A percentile compares a stretch with the other conserved stretches of the same genome.
Evolutionary conservation across 192 early-diverging fungal genomes (phyloP).

Genomic region (Dimargaris cristalligena): DNA sequence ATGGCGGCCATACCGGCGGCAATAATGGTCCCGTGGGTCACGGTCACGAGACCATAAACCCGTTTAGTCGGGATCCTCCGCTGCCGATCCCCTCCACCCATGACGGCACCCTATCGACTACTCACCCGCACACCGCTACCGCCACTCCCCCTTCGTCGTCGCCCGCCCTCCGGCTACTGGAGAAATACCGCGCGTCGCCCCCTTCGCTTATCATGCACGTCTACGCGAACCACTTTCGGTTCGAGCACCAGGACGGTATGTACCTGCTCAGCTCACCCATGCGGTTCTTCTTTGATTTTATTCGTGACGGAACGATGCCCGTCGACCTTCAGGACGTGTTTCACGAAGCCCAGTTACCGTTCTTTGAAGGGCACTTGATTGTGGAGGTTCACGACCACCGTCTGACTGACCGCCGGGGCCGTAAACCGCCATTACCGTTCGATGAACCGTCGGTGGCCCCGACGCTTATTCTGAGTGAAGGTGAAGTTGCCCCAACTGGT

Average conservation of each 20-base stretch:
- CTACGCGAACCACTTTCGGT: constrained; percentile 57
- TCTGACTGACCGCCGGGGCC: constrained; percentile 11
- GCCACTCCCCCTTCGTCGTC: no score
- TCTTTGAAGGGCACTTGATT: constrained; percentile 41
- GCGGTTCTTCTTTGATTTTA: constrained; percentile 31
- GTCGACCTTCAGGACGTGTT: constrained; percentile 51
- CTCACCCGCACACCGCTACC: no score
- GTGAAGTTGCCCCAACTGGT: not conserved
- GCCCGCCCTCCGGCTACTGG: no score
- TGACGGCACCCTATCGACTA: no score
- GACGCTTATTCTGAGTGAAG: not conserved
- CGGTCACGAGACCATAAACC: no score
- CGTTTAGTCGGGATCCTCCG: no score
- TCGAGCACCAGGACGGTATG: constrained; percentile 34
- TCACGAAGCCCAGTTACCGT: constrained; percentile 28
- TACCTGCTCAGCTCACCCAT: constrained; percentile 24
- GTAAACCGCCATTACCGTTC: not conserved
- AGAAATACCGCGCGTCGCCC: not conserved
- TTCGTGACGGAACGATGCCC: constrained; percentile 36
- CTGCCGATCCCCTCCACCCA: no score
- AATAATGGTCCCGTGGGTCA: no score
- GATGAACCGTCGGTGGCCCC: constrained; percentile 1
- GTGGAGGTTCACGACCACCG: constrained; percentile 55
- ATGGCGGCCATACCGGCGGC: no score
- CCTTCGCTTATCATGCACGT: constrained; percentile 47